A percentile compares a stretch with the other conserved stretches of the same genome.
Evolutionary conservation across 148 eudicot species (phyloP).

Genomic region (Persicaria tinctoria): DNA sequence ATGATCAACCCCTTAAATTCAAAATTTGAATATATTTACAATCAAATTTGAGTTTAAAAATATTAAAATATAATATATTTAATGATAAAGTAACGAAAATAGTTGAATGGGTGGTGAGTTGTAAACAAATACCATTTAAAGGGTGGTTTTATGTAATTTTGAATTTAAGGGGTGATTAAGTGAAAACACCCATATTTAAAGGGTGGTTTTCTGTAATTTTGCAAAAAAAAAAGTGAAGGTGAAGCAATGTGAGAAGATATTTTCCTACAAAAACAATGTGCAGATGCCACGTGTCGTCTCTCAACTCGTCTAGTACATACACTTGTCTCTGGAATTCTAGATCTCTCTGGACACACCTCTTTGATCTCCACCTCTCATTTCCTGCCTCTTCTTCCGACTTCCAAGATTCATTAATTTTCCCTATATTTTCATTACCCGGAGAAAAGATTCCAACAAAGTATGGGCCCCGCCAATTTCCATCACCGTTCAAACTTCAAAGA

Average conservation of each 20-base stretch:
- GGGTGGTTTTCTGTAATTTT: too few species aligned
- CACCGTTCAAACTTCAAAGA: background rate
- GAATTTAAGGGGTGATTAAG: too few species aligned
- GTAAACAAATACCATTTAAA: too few species aligned
- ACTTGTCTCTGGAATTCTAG: background rate
- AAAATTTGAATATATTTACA: too few species aligned
- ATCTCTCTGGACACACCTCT: background rate
- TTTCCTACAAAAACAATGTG: background rate
- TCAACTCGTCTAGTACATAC: background rate
- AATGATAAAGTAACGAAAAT: too few species aligned
- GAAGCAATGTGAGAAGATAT: background rate
- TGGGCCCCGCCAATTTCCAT: background rate
- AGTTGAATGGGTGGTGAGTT: too few species aligned
- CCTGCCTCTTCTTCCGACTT: background rate
- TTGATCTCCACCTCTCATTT: background rate
- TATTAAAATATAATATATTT: too few species aligned
- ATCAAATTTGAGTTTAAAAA: too few species aligned
- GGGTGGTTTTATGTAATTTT: too few species aligned
- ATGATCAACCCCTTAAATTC: too few species aligned
- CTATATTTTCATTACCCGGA: background rate
- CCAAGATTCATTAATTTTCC: background rate
- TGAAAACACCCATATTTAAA: too few species aligned
- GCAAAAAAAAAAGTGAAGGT: too few species aligned
- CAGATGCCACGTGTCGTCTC: background rate
- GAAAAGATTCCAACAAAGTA: background rate